Percentiles rank a stretch among this genome's conserved stretches.
phyloP scores from a whole-genome alignment of 176 grass and related monocot species.

The Zoysia japonica region DNA sequence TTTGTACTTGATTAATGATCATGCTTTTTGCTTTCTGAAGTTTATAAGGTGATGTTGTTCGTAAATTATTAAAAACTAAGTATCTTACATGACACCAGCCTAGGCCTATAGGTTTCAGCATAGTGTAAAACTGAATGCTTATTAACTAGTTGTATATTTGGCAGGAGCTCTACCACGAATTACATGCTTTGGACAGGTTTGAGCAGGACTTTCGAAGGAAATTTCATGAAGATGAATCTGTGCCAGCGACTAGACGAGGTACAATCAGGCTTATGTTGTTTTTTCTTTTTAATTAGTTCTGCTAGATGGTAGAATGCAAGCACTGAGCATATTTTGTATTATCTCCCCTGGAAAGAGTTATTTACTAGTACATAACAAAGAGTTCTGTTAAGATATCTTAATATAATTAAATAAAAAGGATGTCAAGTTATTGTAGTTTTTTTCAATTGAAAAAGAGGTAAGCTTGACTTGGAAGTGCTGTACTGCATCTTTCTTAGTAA shows the following conservation, averaged over 20 bases:
- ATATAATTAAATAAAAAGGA: neutral
- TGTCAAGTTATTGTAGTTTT: neutral
- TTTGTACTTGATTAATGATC: neutral
- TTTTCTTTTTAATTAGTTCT: neutral
- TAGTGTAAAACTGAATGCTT: conserved; percentile 33
- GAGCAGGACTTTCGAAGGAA: conserved; percentile 87
- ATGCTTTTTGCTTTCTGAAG: conserved; percentile 1
- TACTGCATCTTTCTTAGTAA: neutral
- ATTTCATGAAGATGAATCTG: conserved; percentile 79
- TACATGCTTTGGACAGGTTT: conserved; percentile 81
- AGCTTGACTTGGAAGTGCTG: conserved; percentile 3
- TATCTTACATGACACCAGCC: neutral
- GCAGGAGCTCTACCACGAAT: conserved; percentile 95
- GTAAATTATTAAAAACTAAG: neutral
- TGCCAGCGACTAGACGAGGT: conserved; percentile 69
- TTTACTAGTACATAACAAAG: neutral
- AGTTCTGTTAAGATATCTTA: neutral
- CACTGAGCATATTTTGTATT: neutral
- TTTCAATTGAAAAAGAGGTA: neutral
- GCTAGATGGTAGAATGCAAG: conserved; percentile 8
- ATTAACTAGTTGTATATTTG: conserved; percentile 17
- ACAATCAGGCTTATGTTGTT: neutral
- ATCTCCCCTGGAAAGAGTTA: neutral
- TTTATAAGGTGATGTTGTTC: neutral
- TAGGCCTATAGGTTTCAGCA: neutral